Conservation (phyloP, 768 basidiomycete species). For the Termitomyces heimii region DNA sequence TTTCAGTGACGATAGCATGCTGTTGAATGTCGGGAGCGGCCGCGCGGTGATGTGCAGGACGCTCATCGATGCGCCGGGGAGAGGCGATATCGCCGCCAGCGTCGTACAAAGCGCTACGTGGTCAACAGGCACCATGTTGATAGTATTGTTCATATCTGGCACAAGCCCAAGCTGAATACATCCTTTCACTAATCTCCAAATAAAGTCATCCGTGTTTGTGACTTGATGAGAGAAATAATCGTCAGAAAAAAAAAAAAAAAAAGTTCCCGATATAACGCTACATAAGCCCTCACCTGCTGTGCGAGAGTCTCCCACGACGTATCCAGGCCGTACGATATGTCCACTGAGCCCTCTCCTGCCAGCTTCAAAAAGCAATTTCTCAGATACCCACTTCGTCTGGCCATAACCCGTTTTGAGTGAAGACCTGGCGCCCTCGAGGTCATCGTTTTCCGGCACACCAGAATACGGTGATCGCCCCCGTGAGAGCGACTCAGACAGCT, state of each 20-base stretch:
- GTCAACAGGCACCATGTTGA: slow-evolving; percentile 98
- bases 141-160: slow-evolving; percentile 95
- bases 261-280: no score
- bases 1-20: slow-evolving; percentile 64
- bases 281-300: slow-evolving; percentile 86
- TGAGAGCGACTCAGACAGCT: slow-evolving; percentile 68
- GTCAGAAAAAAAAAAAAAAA: background rate
- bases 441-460: slow-evolving; percentile 84
- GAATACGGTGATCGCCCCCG: slow-evolving; percentile 32
- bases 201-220: slow-evolving; percentile 98
- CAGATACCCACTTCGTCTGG: slow-evolving; percentile 98
- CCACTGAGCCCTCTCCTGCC: slow-evolving; percentile 80
- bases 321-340: slow-evolving; percentile 88
- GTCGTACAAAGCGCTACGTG: slow-evolving; percentile 84
- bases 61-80: slow-evolving; percentile 37
- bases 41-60: slow-evolving; percentile 84
- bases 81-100: slow-evolving; percentile 62
- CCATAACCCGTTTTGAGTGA: slow-evolving; percentile 90
- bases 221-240: slow-evolving; percentile 38
- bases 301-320: slow-evolving; percentile 89
- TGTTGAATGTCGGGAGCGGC: slow-evolving; percentile 87
- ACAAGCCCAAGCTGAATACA: slow-evolving; percentile 95
- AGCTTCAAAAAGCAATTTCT: slow-evolving; percentile 90
- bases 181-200: slow-evolving; percentile 98
- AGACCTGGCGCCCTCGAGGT: slow-evolving; percentile 76